Conservation (phyloP, 2,329 filamentous ascomycete genomes). For the Triangularia verruculosa region DNA sequence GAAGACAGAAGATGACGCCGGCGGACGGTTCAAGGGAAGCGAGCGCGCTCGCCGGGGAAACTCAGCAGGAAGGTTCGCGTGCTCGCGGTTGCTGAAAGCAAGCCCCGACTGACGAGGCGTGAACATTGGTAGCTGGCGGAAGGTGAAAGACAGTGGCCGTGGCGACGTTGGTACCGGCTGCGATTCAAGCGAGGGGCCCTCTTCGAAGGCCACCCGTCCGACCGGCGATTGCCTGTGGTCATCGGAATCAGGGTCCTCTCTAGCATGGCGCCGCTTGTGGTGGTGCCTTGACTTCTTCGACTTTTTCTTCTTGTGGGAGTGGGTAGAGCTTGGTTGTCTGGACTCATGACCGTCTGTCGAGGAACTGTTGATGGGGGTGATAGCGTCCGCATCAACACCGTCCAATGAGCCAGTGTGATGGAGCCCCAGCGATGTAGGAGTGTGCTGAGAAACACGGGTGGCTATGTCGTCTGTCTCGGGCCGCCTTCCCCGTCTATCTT, state of each 20-base stretch:
- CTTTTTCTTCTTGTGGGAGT: neutral
- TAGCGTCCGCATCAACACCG: neutral
- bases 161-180: neutral
- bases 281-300: neutral
- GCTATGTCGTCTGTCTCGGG: neutral
- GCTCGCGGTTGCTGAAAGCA: constrained; percentile 27
- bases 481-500: neutral
- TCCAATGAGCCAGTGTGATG: neutral
- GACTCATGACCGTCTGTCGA: neutral
- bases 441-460: neutral
- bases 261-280: neutral
- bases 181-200: neutral
- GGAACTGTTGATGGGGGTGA: neutral
- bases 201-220: neutral
- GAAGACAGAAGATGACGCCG: constrained; percentile 54
- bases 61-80: constrained; percentile 26
- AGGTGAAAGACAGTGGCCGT: neutral
- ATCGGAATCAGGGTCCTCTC: neutral
- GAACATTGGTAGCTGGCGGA: neutral
- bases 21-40: constrained; percentile 50
- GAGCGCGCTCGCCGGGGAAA: constrained; percentile 25
- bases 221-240: neutral
- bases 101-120: constrained; percentile 21
- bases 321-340: neutral
- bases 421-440: neutral